Percentiles rank a stretch among this genome's conserved stretches.
These are phyloP conservation scores for Colletotrichum nymphaeae DNA, from an alignment of 2,329 filamentous ascomycete genomes.

Conservation along the genomic window DNA sequence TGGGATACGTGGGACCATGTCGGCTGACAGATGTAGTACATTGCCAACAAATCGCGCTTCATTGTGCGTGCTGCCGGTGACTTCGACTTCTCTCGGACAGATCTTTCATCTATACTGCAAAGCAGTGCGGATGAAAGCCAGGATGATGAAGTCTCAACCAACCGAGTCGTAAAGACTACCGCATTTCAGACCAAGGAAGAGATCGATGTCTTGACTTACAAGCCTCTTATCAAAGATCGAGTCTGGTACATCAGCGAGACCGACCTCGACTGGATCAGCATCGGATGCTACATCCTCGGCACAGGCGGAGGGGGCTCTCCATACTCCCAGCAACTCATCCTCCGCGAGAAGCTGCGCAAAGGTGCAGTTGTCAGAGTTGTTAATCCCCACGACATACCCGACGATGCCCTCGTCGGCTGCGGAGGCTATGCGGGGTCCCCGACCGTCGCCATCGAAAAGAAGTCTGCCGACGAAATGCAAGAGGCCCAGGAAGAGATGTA, in stretches of 20 bases:
- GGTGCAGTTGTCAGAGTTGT: constrained; percentile 64
- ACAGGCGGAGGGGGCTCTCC: constrained; percentile 70
- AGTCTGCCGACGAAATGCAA: constrained; percentile 66
- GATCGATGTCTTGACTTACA: constrained; percentile 55
- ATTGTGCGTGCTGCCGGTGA: constrained; percentile 71
- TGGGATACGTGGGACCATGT: constrained; percentile 4
- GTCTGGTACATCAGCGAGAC: constrained; percentile 63
- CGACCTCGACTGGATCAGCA: constrained; percentile 67
- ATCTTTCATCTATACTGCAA: constrained; percentile 33
- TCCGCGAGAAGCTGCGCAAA: constrained; percentile 61
- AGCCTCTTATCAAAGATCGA: constrained; percentile 60
- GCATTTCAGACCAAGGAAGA: constrained; percentile 36
- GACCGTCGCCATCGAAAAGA: constrained; percentile 64
- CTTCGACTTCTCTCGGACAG: constrained; percentile 57
- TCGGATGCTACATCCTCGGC: constrained; percentile 70
- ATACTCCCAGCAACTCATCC: constrained; percentile 61
- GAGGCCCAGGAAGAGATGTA: constrained; percentile 64
- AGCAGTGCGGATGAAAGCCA: background rate
- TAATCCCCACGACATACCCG: constrained; percentile 59
- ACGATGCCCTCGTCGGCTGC: constrained; percentile 64
- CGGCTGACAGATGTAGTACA: constrained; percentile 49
- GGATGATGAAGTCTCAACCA: too few relatives aligned
- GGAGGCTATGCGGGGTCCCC: constrained; percentile 70
- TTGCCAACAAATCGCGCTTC: constrained; percentile 64
- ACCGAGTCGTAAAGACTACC: background rate